A percentile compares a stretch with the other conserved stretches of the same genome.
Evolutionary conservation across 306 rosid species (phyloP).

Genomic region (Begonia loranthoides): DNA sequence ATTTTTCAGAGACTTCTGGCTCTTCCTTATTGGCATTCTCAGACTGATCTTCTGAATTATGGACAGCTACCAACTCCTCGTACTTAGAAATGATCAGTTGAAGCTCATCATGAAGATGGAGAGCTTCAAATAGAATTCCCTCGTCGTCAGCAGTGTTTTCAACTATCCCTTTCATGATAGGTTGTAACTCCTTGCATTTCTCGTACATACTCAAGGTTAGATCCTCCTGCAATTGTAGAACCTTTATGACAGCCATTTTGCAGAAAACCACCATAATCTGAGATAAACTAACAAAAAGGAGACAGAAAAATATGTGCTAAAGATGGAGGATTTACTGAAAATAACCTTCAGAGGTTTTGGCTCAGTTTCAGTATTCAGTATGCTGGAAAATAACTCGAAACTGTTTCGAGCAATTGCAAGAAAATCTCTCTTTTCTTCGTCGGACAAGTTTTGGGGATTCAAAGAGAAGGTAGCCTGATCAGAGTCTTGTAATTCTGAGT

Average conservation of each 20-base stretch:
- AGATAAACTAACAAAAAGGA: background rate
- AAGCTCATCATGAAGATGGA: conserved; percentile 70
- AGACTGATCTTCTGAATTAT: conserved; percentile 13
- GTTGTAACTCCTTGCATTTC: conserved; percentile 56
- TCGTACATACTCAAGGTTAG: conserved; percentile 55
- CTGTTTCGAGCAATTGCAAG: conserved; percentile 67
- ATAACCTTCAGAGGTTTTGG: conserved; percentile 61
- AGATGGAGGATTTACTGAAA: background rate
- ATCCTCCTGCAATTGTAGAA: conserved; percentile 45
- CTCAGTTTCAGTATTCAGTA: conserved; percentile 47
- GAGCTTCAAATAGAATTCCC: conserved; percentile 64
- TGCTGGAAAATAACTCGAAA: conserved; percentile 58
- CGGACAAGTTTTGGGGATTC: conserved; percentile 22
- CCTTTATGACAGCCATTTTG: background rate
- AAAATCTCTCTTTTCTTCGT: conserved; percentile 53
- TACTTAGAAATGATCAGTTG: conserved; percentile 51
- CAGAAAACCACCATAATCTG: background rate
- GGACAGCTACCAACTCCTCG: conserved; percentile 48
- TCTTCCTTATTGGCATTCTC: background rate
- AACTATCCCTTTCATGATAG: conserved; percentile 43
- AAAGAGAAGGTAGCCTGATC: conserved; percentile 21
- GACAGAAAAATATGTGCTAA: background rate
- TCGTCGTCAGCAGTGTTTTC: conserved; percentile 66
- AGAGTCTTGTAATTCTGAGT: conserved; percentile 20
- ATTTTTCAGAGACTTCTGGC: background rate